These are phyloP conservation scores for Wallacemonas rigidus DNA, from an alignment of 208 protist genomes.

Conservation along the genomic window DNA sequence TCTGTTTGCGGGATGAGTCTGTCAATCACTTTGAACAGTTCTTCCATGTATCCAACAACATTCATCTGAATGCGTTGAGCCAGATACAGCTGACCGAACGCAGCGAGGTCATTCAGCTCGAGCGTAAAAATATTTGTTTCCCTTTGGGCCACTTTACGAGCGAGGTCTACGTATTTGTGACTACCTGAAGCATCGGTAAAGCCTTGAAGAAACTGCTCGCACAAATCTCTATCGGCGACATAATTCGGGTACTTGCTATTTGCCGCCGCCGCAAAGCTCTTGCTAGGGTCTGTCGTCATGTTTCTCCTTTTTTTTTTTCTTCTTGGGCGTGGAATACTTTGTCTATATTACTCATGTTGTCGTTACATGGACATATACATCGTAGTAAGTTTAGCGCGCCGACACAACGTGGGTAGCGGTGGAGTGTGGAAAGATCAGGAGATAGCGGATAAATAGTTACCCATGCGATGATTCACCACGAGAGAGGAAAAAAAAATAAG, in stretches of 20 bases:
- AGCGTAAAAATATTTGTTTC: constrained; percentile 49
- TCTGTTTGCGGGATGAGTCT: constrained; percentile 54
- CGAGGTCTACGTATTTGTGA: constrained; percentile 59
- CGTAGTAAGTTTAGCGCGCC: too few species aligned
- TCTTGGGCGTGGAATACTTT: too few species aligned
- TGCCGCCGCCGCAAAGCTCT: constrained; percentile 57
- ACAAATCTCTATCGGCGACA: constrained; percentile 74
- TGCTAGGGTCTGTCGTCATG: constrained; percentile 21
- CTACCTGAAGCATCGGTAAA: constrained; percentile 55
- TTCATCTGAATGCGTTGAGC: constrained; percentile 88
- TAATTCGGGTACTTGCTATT: constrained; percentile 83
- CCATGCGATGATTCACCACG: too few species aligned
- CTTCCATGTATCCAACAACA: constrained; percentile 81
- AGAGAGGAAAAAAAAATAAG: too few species aligned
- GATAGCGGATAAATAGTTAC: too few species aligned
- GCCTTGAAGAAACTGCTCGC: constrained; percentile 66
- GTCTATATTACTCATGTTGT: too few species aligned
- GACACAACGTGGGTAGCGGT: too few species aligned
- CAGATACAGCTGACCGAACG: constrained; percentile 72
- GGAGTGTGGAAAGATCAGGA: too few species aligned
- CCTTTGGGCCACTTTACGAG: constrained; percentile 41
- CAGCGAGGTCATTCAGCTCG: constrained; percentile 63
- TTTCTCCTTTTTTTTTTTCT: background rate
- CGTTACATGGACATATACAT: too few species aligned
- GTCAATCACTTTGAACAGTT: constrained; percentile 78